phyloP scores from a whole-genome alignment of 768 basidiomycete genomes.

The Termitomyces sp. region DNA sequence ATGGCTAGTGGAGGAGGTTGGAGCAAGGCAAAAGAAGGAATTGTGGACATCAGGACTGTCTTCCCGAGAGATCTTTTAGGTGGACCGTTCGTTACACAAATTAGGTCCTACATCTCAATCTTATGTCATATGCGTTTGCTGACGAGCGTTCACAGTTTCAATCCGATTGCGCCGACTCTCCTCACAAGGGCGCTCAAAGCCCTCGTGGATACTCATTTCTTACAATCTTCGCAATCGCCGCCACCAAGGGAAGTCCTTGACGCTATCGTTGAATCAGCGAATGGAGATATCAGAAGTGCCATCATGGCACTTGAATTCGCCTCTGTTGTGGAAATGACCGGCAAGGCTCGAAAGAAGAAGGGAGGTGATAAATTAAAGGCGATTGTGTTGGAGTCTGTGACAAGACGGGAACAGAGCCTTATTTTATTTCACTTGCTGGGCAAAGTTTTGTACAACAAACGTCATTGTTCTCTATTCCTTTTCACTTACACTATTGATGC shows the following conservation, averaged over 20 bases:
- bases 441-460: slow-evolving; percentile 93
- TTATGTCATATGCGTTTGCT: neutral
- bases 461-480: slow-evolving; percentile 39
- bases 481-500: neutral
- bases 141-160: slow-evolving; percentile 56
- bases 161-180: slow-evolving; percentile 86
- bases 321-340: slow-evolving; percentile 43
- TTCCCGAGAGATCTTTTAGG: slow-evolving; percentile 64
- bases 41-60: slow-evolving; percentile 68
- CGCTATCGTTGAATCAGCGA: slow-evolving; percentile 70
- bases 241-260: slow-evolving; percentile 71
- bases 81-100: slow-evolving; percentile 76
- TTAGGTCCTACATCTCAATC: slow-evolving; percentile 45
- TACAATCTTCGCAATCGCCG: slow-evolving; percentile 25
- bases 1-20: slow-evolving; percentile 38
- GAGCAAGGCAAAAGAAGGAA: slow-evolving; percentile 40
- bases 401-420: slow-evolving; percentile 81
- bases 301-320: slow-evolving; percentile 92
- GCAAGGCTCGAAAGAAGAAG: slow-evolving; percentile 31
- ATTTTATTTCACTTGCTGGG: slow-evolving; percentile 91
- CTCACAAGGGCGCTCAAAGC: slow-evolving; percentile 74
- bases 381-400: slow-evolving; percentile 66
- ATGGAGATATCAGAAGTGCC: slow-evolving; percentile 91
- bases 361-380: slow-evolving; percentile 22
- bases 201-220: slow-evolving; percentile 48